Evolutionary conservation across 1,139 yeast species (phyloP).

Genomic region (Barnettozyma hawaiiensis): DNA sequence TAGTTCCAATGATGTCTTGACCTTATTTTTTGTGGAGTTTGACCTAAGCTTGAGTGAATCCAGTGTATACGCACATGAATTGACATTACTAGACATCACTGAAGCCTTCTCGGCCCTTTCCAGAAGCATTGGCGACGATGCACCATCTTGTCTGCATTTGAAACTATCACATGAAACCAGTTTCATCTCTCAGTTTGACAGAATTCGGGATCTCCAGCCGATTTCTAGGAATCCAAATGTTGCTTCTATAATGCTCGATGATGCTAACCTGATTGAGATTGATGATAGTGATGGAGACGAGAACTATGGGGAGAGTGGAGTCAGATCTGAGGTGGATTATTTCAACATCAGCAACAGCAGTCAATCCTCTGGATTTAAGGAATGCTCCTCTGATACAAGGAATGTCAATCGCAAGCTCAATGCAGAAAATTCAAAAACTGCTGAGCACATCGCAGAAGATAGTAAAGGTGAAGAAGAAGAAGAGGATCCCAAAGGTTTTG

Average conservation of each 20-base stretch:
- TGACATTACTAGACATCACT: slow-evolving; percentile 16
- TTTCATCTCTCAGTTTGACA: slow-evolving; percentile 9
- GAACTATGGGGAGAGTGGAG: not conserved
- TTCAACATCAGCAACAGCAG: too few species aligned
- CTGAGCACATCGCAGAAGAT: too few species aligned
- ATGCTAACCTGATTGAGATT: not conserved
- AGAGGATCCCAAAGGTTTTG: not conserved
- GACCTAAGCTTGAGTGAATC: slow-evolving; percentile 17
- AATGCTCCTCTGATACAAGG: too few species aligned
- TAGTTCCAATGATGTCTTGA: slow-evolving; percentile 17
- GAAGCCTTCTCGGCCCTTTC: slow-evolving; percentile 12
- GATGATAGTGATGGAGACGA: not conserved
- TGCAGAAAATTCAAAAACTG: too few species aligned
- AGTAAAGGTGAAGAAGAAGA: not conserved
- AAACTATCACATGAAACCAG: slow-evolving; percentile 14
- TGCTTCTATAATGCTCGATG: not conserved
- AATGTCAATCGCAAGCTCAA: too few species aligned
- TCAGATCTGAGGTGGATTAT: too few species aligned
- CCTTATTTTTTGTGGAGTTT: slow-evolving; percentile 19
- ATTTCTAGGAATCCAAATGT: not conserved
- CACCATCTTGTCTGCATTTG: slow-evolving; percentile 14
- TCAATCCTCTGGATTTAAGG: too few species aligned
- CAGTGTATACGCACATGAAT: slow-evolving; percentile 14
- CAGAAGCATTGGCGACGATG: slow-evolving; percentile 2
- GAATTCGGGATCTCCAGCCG: not conserved